phyloP scores from a whole-genome alignment of 306 rosid species.

The Malus asiatica region DNA sequence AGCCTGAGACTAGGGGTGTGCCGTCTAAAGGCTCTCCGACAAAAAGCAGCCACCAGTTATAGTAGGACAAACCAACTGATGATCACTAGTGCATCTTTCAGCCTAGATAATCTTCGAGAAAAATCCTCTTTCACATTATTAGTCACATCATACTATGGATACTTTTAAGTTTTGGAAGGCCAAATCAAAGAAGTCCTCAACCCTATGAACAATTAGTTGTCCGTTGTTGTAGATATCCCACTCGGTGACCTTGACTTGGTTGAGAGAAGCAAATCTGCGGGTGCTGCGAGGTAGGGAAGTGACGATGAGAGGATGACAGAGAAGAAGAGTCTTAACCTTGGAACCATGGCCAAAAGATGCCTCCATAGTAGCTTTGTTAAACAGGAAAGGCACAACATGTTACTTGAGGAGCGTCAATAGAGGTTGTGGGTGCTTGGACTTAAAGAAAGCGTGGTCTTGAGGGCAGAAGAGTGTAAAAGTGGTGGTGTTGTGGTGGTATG shows the following conservation, averaged over 20 bases:
- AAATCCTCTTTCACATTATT: no score
- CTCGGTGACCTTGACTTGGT: background rate
- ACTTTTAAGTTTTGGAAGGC: background rate
- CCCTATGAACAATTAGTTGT: conserved; percentile 2
- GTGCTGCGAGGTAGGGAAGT: background rate
- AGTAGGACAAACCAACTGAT: no score
- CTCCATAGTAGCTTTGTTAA: background rate
- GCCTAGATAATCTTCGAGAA: no score
- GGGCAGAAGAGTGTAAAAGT: background rate
- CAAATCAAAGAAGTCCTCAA: background rate
- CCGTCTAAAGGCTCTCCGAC: no score
- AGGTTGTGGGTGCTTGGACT: background rate
- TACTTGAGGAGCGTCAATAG: background rate
- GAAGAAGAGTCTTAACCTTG: background rate
- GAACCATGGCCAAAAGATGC: background rate
- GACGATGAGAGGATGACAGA: background rate
- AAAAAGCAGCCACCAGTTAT: no score
- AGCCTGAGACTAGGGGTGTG: no score
- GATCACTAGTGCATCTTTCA: no score
- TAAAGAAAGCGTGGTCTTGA: background rate
- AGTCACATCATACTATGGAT: no score
- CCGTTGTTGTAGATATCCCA: background rate
- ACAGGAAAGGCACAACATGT: background rate
- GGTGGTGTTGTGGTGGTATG: background rate
- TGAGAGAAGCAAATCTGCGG: background rate